Base-by-base conservation (phyloP, 2,329 filamentous ascomycete species). In the Botrytis squamosa region DNA sequence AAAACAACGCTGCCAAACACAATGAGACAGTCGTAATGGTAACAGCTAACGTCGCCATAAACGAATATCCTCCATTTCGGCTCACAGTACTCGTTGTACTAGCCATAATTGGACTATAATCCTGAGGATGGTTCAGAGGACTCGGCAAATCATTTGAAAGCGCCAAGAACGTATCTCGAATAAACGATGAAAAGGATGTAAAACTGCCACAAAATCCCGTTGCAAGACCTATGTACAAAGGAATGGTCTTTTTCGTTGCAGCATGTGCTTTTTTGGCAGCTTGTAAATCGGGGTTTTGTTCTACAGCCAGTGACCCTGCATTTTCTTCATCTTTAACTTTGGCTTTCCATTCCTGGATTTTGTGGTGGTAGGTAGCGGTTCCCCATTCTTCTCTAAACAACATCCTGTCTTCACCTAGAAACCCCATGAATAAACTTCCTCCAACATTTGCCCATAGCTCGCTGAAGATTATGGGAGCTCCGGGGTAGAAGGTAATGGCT, bases 171-270 rank as follows among this genome's bases (percentile, higher is more conserved):
- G 87, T 83, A 78, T 97, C 95, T 10, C 93, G 88, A 65, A 95
- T 90, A 80, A 97, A 97, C 33, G 91, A 90, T 0, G 94, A 97
- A 82, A 97, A 97, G 16, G 92, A 95, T 0, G 95, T 98, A 79
- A 96, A 93, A 77, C 92, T 95, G 75, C 95, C 93, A 79, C 94
- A 97, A 82, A 96, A 96, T 18, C 92, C 95, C 0, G 92, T 97
- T 0, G 93, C 89, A 9, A 98, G 88, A 69, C 93, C 95, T 74
- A 97, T 92, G 80, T 97, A 97, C 0, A 97, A 85, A 0, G 95
- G 95, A 42, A 97, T 92, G 0, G 92, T 93, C 84, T 97, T 97
- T 81, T 97, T 97, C 42, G 86, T 83, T 8, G 89, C 85, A 55
- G 87, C 81, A 80, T 92, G 89, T 1, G 85, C 86, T 79, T 91